phyloP scores from a whole-genome alignment of 1,284 basidiomycete genomes.

The Cutaneotrichosporon cutaneum region DNA sequence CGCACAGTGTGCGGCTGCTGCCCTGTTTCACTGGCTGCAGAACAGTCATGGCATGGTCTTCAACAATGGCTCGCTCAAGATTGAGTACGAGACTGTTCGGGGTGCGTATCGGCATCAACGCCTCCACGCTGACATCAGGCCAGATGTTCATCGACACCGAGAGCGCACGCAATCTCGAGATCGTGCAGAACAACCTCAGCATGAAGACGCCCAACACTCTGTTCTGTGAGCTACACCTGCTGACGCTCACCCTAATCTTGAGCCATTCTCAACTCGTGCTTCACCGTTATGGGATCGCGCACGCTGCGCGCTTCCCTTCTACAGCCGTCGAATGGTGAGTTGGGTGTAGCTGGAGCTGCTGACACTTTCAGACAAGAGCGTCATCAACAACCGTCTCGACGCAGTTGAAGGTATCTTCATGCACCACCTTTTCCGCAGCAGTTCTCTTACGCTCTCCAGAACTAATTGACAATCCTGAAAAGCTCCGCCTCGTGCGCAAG shows the following conservation, averaged over 20 bases:
- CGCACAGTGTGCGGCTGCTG: conserved; percentile 76
- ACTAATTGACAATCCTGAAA: conserved; percentile 70
- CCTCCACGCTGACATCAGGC: conserved; percentile 53
- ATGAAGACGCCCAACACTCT: conserved; percentile 67
- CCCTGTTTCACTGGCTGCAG: conserved; percentile 79
- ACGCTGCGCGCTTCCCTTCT: conserved; percentile 77
- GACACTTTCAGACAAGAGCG: conserved; percentile 58
- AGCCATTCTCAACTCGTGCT: conserved; percentile 68
- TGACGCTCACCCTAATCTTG: not conserved
- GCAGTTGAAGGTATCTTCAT: conserved; percentile 68
- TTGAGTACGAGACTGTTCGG: conserved; percentile 72
- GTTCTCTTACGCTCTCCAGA: conserved; percentile 55
- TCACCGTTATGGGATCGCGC: conserved; percentile 80
- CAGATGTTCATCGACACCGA: conserved; percentile 92
- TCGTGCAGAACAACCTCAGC: conserved; percentile 69
- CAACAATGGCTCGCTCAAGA: conserved; percentile 68
- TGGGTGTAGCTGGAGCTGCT: not conserved
- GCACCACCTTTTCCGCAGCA: not conserved
- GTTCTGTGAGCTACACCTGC: conserved; percentile 61
- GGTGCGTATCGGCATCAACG: conserved; percentile 45
- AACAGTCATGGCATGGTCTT: conserved; percentile 66
- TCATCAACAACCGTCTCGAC: conserved; percentile 77
- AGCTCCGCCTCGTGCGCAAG: conserved; percentile 66
- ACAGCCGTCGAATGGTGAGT: conserved; percentile 71
- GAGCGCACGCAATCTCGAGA: conserved; percentile 79